Base-by-base conservation (phyloP, 345 rosid species). In the Brassica nigra region DNA sequence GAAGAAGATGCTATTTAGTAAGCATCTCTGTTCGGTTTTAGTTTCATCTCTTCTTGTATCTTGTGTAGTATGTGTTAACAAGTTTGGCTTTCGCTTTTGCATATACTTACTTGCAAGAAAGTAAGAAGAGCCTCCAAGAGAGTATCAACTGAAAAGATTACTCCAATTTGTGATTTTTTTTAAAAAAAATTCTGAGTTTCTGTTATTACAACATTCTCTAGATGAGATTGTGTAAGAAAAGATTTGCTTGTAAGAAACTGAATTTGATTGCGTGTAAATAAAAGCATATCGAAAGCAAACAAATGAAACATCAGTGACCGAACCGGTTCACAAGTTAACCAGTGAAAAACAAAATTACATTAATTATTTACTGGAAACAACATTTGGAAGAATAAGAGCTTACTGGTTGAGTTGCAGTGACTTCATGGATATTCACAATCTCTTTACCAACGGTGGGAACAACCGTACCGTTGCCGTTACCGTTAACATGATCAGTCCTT, bases 371-470 rank as follows among this genome's bases (percentile, higher is more conserved):
- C 67, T 20, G 63, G 2, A 82, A 87, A 77, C 98, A 91, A 75
- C 95, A 91, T 30, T 18, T 62, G 57, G 18, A 14, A 4, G 83
- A 36, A 23, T 78, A 33, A 69, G 83, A 30, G 29, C 12, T 69
- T n/a, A 63, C 20, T 59, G 87, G 91, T 82, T 86, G 90, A 31
- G 98, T 89, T 5, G 92, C 90, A 69, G 86, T 80, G 1, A 91
- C 98, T 86, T 92, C 89, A 58, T 77, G 89, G n/a, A 90, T 65
- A 66, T 55, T 82, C 34, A 91, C 62, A 20, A 87, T 76, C 70
- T 90, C 87, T 81, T 87, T 93, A 12, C 90, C 91, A 9, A 81
- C 66, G 1, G 27, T 23, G 27, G 78, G 89, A 84, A 87, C 83
- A 16, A 62, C 27, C 9, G 71, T 66, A 16, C 27, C 68, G 66